These are phyloP conservation scores for Trichophyton rubrum DNA, from an alignment of 2,329 filamentous ascomycete species.

Conservation along the genomic window DNA sequence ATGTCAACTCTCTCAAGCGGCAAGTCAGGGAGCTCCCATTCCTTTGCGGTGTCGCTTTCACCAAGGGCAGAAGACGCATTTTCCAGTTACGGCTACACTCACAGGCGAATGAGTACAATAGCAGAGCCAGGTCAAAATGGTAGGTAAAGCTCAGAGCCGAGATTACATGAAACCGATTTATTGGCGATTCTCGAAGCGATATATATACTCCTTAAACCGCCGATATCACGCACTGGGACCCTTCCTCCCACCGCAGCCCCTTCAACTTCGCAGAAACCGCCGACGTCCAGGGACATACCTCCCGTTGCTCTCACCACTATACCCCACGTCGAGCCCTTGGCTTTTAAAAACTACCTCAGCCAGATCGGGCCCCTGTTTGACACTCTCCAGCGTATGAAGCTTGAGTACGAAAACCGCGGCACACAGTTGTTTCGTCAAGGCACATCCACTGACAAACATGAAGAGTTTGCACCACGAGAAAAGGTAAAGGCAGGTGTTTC, in stretches of 20 bases:
- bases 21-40: not conserved
- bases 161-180: not conserved
- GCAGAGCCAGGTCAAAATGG: conserved; percentile 63
- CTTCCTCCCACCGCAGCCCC: conserved; percentile 49
- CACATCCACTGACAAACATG: conserved; percentile 41
- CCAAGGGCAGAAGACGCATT: not conserved
- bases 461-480: conserved; percentile 45
- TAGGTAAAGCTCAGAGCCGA: conserved; percentile 24
- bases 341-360: conserved; percentile 62
- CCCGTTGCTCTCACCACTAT: conserved; percentile 73
- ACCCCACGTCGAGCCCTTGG: conserved; percentile 54
- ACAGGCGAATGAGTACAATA: too few relatives aligned
- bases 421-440: conserved; percentile 32
- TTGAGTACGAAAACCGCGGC: conserved; percentile 37
- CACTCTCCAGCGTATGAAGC: conserved; percentile 48
- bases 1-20: not conserved
- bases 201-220: conserved; percentile 55
- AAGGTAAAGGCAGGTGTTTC: conserved; percentile 24
- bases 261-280: conserved; percentile 32
- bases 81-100: too few relatives aligned
- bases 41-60: not conserved
- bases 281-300: conserved; percentile 68
- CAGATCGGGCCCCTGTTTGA: conserved; percentile 69
- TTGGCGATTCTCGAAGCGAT: conserved; percentile 45
- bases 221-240: conserved; percentile 58